These are phyloP conservation scores for Hericium rajendrae DNA, from an alignment of 768 basidiomycete genomes.

Conservation along the genomic window DNA sequence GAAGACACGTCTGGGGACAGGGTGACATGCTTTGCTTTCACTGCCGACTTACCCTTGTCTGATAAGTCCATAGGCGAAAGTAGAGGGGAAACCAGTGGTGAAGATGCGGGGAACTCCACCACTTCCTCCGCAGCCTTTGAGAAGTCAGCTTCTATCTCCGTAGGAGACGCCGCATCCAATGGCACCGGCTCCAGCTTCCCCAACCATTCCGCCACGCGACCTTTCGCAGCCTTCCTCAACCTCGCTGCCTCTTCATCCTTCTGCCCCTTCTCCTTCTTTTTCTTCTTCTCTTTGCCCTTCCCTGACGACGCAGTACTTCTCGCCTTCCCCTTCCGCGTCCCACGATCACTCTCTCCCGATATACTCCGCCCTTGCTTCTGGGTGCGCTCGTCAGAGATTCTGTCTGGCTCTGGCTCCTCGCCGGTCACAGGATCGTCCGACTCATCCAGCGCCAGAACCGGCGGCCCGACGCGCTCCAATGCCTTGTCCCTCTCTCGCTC, in stretches of 20 bases:
- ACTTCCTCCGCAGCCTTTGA: background rate
- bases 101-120: background rate
- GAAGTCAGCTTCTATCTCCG: background rate
- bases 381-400: slow-evolving; percentile 9
- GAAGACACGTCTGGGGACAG: background rate
- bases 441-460: background rate
- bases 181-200: slow-evolving; percentile 45
- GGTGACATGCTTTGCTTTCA: too few species aligned
- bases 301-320: slow-evolving; percentile 3
- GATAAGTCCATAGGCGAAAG: background rate
- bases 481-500: background rate
- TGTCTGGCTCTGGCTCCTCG: background rate
- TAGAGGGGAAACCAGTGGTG: background rate
- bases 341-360: slow-evolving; percentile 10
- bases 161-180: too few species aligned
- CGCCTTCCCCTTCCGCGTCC: slow-evolving; percentile 11
- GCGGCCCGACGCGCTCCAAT: background rate
- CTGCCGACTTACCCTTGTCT: background rate
- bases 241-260: slow-evolving; percentile 27
- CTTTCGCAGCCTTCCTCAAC: slow-evolving; percentile 44
- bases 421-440: background rate
- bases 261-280: slow-evolving; percentile 19
- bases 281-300: slow-evolving; percentile 16
- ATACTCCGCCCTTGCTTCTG: slow-evolving; percentile 8
- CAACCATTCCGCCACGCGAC: slow-evolving; percentile 72